phyloP scores from a whole-genome alignment of 805 yeast genomes.

The Huiozyma naganishii region DNA sequence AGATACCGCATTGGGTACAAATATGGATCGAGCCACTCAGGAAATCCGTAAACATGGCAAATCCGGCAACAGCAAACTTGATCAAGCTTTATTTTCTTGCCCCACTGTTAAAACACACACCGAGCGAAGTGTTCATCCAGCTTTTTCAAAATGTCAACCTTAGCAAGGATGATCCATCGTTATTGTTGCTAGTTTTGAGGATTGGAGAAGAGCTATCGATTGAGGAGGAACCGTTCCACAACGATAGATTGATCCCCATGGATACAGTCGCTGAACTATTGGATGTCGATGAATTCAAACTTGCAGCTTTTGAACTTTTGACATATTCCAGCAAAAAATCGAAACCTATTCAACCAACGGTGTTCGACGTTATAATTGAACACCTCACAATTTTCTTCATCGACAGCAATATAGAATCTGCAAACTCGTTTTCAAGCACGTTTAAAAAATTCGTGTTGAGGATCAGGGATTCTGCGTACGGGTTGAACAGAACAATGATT shows the following conservation, averaged over 20 bases:
- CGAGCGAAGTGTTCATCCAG: slow-evolving; percentile 32
- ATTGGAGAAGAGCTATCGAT: slow-evolving; percentile 55
- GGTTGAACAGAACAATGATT: slow-evolving; percentile 40
- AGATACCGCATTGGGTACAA: slow-evolving; percentile 33
- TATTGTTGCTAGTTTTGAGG: slow-evolving; percentile 45
- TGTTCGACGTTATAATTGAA: slow-evolving; percentile 35
- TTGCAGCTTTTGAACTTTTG: slow-evolving; percentile 50
- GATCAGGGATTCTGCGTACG: slow-evolving; percentile 57
- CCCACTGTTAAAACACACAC: slow-evolving; percentile 40
- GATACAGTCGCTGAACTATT: slow-evolving; percentile 31
- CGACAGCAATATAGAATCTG: slow-evolving; percentile 57
- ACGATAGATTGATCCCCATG: slow-evolving; percentile 27
- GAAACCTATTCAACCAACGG: slow-evolving; percentile 36
- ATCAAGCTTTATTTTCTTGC: slow-evolving; percentile 55
- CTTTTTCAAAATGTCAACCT: slow-evolving; percentile 24
- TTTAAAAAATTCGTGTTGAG: slow-evolving; percentile 54
- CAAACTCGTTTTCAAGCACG: slow-evolving; percentile 55
- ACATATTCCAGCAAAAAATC: slow-evolving; percentile 55
- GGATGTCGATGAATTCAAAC: slow-evolving; percentile 34
- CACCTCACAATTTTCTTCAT: slow-evolving; percentile 42
- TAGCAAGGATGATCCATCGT: slow-evolving; percentile 23
- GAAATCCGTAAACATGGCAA: slow-evolving; percentile 21
- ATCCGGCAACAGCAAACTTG: slow-evolving; percentile 31
- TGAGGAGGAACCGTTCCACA: slow-evolving; percentile 39
- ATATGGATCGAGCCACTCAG: slow-evolving; percentile 40